Evolutionary conservation across 73 alveolate genomes (phyloP).

Genomic region (Tetrahymena elliotti): DNA sequence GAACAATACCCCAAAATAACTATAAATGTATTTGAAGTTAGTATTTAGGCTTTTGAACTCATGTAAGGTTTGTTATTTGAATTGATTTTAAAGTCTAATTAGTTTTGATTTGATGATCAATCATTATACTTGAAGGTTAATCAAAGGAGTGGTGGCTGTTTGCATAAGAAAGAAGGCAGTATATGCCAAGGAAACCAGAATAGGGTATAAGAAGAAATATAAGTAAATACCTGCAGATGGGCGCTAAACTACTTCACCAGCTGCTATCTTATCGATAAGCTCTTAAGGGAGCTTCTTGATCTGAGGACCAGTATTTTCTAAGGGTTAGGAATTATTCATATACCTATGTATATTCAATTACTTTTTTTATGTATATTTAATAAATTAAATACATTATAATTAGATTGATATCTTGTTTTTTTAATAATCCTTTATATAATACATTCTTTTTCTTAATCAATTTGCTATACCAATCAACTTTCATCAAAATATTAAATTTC

Average conservation of each 20-base stretch:
- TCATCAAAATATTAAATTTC: background rate
- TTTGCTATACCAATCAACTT: too few relatives aligned
- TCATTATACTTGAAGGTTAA: too few relatives aligned
- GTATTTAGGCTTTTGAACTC: too few relatives aligned
- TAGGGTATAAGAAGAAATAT: background rate
- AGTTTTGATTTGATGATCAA: too few relatives aligned
- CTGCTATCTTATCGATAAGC: slow-evolving; percentile 78
- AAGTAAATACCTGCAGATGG: slow-evolving; percentile 60
- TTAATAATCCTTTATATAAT: background rate
- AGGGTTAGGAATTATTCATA: background rate
- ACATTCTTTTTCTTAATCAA: background rate
- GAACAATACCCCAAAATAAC: background rate
- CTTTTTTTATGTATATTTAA: background rate
- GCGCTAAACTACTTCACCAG: slow-evolving; percentile 86
- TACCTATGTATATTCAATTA: background rate
- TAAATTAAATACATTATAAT: background rate
- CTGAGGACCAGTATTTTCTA: background rate
- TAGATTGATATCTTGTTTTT: background rate
- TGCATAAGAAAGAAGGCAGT: background rate
- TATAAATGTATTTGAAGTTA: too few relatives aligned
- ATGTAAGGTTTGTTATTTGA: too few relatives aligned
- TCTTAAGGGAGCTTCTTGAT: slow-evolving; percentile 65
- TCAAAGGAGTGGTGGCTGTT: background rate
- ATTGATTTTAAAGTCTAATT: too few relatives aligned
- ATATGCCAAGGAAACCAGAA: background rate